Percentiles rank a stretch among this genome's conserved stretches.
Evolutionary conservation across 768 basidiomycete genomes (phyloP).

Genomic region (Lentinula raphanica): DNA sequence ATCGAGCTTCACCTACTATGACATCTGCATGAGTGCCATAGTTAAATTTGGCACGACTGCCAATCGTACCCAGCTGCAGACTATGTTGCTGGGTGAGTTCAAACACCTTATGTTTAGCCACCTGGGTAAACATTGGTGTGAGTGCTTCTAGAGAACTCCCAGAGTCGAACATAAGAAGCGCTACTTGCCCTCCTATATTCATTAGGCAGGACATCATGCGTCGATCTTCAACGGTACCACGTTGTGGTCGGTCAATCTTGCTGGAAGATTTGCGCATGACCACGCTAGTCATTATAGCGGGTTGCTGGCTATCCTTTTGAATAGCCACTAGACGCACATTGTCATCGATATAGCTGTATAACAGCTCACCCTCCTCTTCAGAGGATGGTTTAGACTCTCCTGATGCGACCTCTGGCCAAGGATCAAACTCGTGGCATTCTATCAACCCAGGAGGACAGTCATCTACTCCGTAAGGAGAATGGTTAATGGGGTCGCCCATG

Average conservation of each 20-base stretch:
- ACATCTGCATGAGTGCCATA: neutral
- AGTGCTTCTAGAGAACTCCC: neutral
- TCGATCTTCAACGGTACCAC: neutral
- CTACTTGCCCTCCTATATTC: neutral
- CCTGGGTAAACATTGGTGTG: neutral
- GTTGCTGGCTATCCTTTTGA: no score
- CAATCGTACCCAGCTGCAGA: neutral
- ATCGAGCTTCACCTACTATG: no score
- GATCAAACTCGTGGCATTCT: no score
- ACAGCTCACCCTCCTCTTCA: no score
- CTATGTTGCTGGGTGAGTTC: neutral
- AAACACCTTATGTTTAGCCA: neutral
- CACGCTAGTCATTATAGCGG: neutral
- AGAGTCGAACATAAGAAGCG: neutral
- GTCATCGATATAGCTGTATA: no score
- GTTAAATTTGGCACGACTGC: neutral
- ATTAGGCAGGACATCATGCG: neutral
- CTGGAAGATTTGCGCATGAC: neutral
- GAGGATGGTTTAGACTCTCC: no score
- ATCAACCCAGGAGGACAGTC: no score
- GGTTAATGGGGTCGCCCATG: no score
- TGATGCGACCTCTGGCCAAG: no score
- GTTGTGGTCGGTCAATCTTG: neutral
- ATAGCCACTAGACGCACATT: no score
- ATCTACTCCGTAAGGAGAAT: no score